A percentile compares a stretch with the other conserved stretches of the same genome.
phyloP scores from a whole-genome alignment of 257 asterid species.

The Solanum infundibuliforme region DNA sequence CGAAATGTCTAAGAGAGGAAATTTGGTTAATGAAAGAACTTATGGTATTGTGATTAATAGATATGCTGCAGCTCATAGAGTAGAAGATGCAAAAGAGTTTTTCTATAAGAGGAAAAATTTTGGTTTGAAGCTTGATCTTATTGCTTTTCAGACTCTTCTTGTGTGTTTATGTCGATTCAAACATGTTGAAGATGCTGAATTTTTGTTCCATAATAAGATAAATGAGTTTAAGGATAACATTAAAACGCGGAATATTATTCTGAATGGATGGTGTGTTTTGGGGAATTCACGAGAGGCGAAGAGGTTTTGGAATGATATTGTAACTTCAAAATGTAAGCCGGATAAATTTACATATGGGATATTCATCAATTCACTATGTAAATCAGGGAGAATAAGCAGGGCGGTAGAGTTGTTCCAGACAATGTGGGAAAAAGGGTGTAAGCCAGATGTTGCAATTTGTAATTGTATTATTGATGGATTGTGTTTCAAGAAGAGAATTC shows the following conservation, averaged over 20 bases:
- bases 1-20: slow-evolving; percentile 50
- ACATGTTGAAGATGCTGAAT: slow-evolving; percentile 74
- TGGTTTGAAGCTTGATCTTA: slow-evolving; percentile 41
- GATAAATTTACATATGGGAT: slow-evolving; percentile 55
- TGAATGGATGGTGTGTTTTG: slow-evolving; percentile 77
- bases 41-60: slow-evolving; percentile 36
- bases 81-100: slow-evolving; percentile 54
- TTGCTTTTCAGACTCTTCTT: slow-evolving; percentile 69
- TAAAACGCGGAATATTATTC: slow-evolving; percentile 66
- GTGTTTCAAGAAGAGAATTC: slow-evolving; percentile 83
- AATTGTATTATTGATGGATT: slow-evolving; percentile 66
- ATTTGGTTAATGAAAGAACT: slow-evolving; percentile 33
- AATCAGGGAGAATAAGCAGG: slow-evolving; percentile 52
- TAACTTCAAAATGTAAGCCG: slow-evolving; percentile 40
- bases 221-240: slow-evolving; percentile 35
- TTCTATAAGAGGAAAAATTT: slow-evolving; percentile 34
- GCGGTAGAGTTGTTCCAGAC: slow-evolving; percentile 46
- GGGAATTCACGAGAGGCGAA: slow-evolving; percentile 69
- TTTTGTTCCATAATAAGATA: slow-evolving; percentile 35
- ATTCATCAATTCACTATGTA: slow-evolving; percentile 53
- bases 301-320: slow-evolving; percentile 72
- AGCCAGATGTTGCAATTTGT: slow-evolving; percentile 61
- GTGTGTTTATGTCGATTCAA: slow-evolving; percentile 61
- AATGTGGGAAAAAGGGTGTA: slow-evolving; percentile 64
- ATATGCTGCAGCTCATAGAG: slow-evolving; percentile 49